Evolutionary conservation across 331 rosid genomes (phyloP), one percentile per base, ranked within the genome.

Genomic region (Malus hybrid): DNA sequence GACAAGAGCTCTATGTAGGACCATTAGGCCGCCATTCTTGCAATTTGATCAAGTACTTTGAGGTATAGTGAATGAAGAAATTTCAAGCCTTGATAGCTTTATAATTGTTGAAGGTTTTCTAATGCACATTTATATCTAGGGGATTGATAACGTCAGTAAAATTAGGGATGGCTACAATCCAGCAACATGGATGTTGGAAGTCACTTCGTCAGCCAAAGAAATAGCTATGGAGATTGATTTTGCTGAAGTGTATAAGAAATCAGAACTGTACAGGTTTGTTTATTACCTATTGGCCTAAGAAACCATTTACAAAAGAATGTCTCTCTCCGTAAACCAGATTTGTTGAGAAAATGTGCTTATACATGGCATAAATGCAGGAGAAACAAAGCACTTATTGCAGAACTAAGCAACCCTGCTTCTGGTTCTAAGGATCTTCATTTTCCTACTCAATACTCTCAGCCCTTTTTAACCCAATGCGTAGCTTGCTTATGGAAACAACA

Each of bases 101-200:
- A 65, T 31, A 72, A 9, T 70, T 67, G 16, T 24, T 22, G 67
- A 68, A 46, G 61, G 34, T 60, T 76, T 57, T 10, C 71, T 81
- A 59, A 78, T 22, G 3, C 34, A 19, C 39, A 73, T 80, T 64
- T 32, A 4, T 60, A 15, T 86, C 16, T 72, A 90, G 93, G 88
- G 82, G 66, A 80, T 83, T 66, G 77, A 78, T 0, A 88, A 88
- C 6, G 90, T 89, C 42, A 76, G 78, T 14, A 89, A 85, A 76
- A 84, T 89, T 10, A 82, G 74, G 78, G 87, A 82, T 12, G 86
- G 91, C 28, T 83, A 83, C 67, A 89, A 89, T 70, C 91, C 93
- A 14, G 93, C 91, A 52, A 87, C 96, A 39, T 90, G 96, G 96
- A 88, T 90, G 96, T 66, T 90, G 73, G 96, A 90, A 81, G 83